phyloP scores from a whole-genome alignment of 345 rosid species.

The Euphorbia tirucalli region DNA sequence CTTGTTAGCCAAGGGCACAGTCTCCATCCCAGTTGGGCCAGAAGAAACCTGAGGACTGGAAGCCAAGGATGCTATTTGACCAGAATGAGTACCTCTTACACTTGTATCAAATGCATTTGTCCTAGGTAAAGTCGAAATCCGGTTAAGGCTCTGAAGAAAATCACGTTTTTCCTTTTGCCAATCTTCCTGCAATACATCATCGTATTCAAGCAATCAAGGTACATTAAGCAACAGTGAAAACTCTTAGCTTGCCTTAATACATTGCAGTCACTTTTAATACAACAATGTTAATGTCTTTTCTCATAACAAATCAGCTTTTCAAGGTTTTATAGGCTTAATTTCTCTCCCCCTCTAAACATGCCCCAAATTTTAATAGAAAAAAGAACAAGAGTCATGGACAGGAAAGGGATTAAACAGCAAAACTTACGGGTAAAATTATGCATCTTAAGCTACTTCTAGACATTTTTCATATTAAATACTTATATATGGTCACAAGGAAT shows the following conservation, averaged over 20 bases:
- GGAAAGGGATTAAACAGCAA: background rate
- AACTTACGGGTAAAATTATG: background rate
- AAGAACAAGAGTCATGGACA: background rate
- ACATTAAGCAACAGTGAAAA: slow-evolving; percentile 8
- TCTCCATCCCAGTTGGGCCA: slow-evolving; percentile 51
- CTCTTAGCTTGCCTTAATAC: slow-evolving; percentile 12
- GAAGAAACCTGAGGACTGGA: slow-evolving; percentile 64
- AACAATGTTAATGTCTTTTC: background rate
- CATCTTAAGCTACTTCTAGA: background rate
- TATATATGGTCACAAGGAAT: background rate
- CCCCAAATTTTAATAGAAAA: background rate
- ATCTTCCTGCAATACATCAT: slow-evolving; percentile 60
- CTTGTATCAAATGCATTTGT: slow-evolving; percentile 50
- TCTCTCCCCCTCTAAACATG: background rate
- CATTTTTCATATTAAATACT: no score
- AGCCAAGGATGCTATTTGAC: slow-evolving; percentile 53
- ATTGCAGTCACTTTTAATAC: background rate
- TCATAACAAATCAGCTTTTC: slow-evolving; percentile 1
- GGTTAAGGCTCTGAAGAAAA: slow-evolving; percentile 91
- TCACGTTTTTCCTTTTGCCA: slow-evolving; percentile 94
- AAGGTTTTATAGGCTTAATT: background rate
- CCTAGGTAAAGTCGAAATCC: slow-evolving; percentile 79
- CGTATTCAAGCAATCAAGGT: slow-evolving; percentile 10
- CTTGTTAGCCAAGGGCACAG: slow-evolving; percentile 59
- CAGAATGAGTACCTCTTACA: slow-evolving; percentile 42